phyloP scores from a whole-genome alignment of 306 rosid genomes.

The Potentilla sterilis region DNA sequence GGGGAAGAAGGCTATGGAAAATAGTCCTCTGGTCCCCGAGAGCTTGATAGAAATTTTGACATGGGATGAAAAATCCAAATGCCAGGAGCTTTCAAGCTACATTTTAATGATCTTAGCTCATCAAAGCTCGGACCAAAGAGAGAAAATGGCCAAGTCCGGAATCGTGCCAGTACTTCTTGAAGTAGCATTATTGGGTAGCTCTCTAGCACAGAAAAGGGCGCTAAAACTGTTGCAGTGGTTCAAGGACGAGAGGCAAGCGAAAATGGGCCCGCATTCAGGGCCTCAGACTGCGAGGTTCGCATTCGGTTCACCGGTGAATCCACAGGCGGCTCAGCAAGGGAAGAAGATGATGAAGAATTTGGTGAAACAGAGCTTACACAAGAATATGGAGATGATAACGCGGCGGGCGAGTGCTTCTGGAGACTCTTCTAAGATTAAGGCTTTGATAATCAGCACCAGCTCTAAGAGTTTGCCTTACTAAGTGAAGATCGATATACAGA shows the following conservation, averaged over 20 bases:
- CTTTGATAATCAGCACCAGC: constrained; percentile 80
- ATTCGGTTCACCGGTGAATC: constrained; percentile 60
- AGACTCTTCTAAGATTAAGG: constrained; percentile 56
- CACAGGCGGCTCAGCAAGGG: constrained; percentile 55
- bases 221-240: constrained; percentile 79
- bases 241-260: constrained; percentile 71
- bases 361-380: constrained; percentile 77
- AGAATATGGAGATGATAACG: constrained; percentile 84
- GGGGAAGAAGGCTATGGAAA: constrained; percentile 85
- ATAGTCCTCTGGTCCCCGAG: constrained; percentile 53
- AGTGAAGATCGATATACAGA: constrained; percentile 1
- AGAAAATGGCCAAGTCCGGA: constrained; percentile 67
- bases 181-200: constrained; percentile 76
- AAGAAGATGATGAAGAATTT: constrained; percentile 85
- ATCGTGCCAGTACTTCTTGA: constrained; percentile 72
- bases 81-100: constrained; percentile 76
- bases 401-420: constrained; percentile 61
- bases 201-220: constrained; percentile 88
- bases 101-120: constrained; percentile 88
- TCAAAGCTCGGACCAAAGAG: constrained; percentile 75
- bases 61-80: constrained; percentile 83
- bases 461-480: constrained; percentile 89
- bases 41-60: constrained; percentile 65
- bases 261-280: constrained; percentile 87
- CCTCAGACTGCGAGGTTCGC: constrained; percentile 72